A percentile compares a stretch with the other conserved stretches of the same genome.
Evolutionary conservation across 805 yeast genomes (phyloP).

Genomic region (Hanseniaspora hatyaiensis): DNA sequence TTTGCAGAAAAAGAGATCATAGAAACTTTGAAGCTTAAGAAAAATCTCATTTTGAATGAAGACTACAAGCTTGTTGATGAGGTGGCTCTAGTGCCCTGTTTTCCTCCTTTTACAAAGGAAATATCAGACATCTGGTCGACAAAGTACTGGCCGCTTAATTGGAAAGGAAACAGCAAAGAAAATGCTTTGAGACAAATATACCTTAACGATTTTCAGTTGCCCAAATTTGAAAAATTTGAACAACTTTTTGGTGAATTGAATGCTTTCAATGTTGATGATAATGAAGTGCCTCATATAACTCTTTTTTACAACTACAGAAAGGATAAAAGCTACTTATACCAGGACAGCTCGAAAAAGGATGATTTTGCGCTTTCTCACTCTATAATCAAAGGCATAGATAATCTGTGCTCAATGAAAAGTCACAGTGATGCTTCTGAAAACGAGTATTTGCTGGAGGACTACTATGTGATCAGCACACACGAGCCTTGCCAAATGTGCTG

Average conservation of each 20-base stretch:
- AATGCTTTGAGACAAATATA: constrained; percentile 50
- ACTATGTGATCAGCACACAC: constrained; percentile 76
- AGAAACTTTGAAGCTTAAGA: constrained; percentile 22
- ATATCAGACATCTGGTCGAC: constrained; percentile 53
- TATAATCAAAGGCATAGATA: constrained; percentile 56
- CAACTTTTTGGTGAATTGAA: constrained; percentile 25
- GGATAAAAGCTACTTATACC: constrained; percentile 30
- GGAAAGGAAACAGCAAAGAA: constrained; percentile 85
- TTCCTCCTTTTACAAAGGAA: constrained; percentile 64
- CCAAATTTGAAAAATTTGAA: constrained; percentile 38
- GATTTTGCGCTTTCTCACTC: constrained; percentile 57
- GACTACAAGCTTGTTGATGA: constrained; percentile 20
- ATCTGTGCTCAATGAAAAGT: constrained; percentile 40
- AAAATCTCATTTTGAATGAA: constrained; percentile 19
- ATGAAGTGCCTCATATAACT: constrained; percentile 44
- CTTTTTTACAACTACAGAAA: constrained; percentile 50
- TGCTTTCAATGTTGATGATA: constrained; percentile 21
- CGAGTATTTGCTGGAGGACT: constrained; percentile 59
- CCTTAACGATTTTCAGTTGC: constrained; percentile 17
- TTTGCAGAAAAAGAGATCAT: constrained; percentile 30
- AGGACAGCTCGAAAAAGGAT: constrained; percentile 32
- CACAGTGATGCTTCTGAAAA: constrained; percentile 18
- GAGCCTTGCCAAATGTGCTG: constrained; percentile 96
- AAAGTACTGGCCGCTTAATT: constrained; percentile 72
- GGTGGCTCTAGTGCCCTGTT: constrained; percentile 39